Percentiles rank a stretch among this genome's conserved stretches.
These are phyloP conservation scores for Alternaria gaisen DNA, from an alignment of 2,329 filamentous ascomycete species.

Conservation along the genomic window DNA sequence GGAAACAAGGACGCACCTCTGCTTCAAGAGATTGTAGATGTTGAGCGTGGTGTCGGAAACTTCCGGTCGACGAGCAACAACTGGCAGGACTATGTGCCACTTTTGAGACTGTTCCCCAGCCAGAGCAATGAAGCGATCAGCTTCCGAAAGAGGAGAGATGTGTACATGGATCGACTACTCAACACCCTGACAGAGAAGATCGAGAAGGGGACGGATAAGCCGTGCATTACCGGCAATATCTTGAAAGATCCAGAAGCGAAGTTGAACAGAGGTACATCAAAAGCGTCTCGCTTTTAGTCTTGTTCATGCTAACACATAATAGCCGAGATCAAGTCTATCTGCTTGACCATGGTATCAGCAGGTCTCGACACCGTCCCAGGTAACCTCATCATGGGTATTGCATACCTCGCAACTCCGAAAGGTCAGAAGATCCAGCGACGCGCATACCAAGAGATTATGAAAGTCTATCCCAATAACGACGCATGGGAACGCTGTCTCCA, in stretches of 20 bases:
- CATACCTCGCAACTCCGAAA: slow-evolving; percentile 72
- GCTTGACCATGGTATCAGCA: slow-evolving; percentile 82
- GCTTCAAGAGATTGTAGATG: slow-evolving; percentile 76
- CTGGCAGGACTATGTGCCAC: slow-evolving; percentile 84
- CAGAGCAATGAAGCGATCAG: slow-evolving; percentile 70
- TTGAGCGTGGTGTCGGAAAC: slow-evolving; percentile 78
- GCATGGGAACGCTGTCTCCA: slow-evolving; percentile 77
- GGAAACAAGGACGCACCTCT: slow-evolving; percentile 73
- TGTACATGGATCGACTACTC: slow-evolving; percentile 69
- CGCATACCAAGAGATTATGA: slow-evolving; percentile 74
- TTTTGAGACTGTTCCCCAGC: slow-evolving; percentile 71
- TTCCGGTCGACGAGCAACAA: slow-evolving; percentile 83
- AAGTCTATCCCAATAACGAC: slow-evolving; percentile 75
- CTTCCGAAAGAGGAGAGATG: slow-evolving; percentile 73
- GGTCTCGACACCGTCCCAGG: slow-evolving; percentile 83
- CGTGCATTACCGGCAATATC: slow-evolving; percentile 75
- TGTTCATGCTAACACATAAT: slow-evolving; percentile 20
- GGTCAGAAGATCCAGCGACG: slow-evolving; percentile 75
- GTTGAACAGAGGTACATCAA: slow-evolving; percentile 67
- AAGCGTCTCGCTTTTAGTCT: neutral
- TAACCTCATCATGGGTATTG: slow-evolving; percentile 81
- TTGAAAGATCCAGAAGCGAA: slow-evolving; percentile 75
- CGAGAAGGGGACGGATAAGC: slow-evolving; percentile 69
- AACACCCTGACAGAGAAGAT: slow-evolving; percentile 69
- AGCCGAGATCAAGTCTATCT: slow-evolving; percentile 83